Conservation (phyloP, 441 rosid species). For the Pelargonium cotyledonis region DNA sequence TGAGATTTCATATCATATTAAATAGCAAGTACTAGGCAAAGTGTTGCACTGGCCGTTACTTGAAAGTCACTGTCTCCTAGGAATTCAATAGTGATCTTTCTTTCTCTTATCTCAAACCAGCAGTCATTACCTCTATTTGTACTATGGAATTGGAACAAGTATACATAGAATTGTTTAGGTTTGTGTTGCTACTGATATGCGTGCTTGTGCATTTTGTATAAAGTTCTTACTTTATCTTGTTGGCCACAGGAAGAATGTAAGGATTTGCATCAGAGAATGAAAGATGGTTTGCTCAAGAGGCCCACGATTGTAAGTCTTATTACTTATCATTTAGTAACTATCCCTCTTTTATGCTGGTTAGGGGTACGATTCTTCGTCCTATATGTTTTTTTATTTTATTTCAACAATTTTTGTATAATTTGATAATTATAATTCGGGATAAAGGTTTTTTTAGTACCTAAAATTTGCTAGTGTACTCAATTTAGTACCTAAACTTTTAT, state of each 20-base stretch:
- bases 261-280: slow-evolving; percentile 46
- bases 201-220: background rate
- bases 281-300: slow-evolving; percentile 37
- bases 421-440: too few species aligned
- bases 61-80: background rate
- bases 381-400: background rate
- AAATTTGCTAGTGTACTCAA: too few species aligned
- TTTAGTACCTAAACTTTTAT: too few species aligned
- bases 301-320: slow-evolving; percentile 46
- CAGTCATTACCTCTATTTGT: background rate
- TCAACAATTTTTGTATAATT: background rate
- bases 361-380: background rate
- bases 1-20: background rate
- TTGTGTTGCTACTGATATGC: background rate
- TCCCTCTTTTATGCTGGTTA: background rate
- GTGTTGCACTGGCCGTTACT: background rate
- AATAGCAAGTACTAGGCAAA: background rate
- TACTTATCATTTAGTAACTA: background rate
- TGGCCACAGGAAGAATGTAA: slow-evolving; percentile 62
- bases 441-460: too few species aligned
- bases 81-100: background rate
- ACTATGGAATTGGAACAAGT: background rate
- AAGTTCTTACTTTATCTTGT: slow-evolving; percentile 21
- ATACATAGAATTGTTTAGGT: background rate
- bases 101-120: background rate